Base-by-base conservation (phyloP, 2,329 filamentous ascomycete species). In the Sarocladium oryzae region DNA sequence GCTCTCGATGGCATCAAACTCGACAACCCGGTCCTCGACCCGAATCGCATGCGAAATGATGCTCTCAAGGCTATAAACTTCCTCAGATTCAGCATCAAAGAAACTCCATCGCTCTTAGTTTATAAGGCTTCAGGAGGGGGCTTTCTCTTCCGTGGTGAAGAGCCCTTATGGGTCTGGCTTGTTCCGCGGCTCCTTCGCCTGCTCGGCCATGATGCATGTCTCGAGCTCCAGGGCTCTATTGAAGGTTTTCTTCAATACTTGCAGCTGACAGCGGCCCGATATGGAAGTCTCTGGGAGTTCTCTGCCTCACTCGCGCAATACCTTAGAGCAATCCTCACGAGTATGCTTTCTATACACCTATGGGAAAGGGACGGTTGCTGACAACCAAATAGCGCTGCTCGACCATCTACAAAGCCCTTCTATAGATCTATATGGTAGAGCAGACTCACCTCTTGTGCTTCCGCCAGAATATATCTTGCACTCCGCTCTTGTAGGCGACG, bases 61-160 rank as follows among this genome's bases (percentile, higher is more conserved):
- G 82, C 81, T 1, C 67, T 79, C 32, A 85, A 89, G 61, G 90
- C 89, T 50, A 76, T 96, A 45, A 81, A 86, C 57, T 90, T 95
- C 50, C 76, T 96, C 40, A 78, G 79, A 52, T 78, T 86, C 49
- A 88, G 87, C 2, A 77, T 96, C 56, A 78, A 82, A 55, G 87
- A 90, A 61, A 88, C 85, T 7, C 89, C 88, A 2, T 71, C 75
- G 33, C 78, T 90, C n/a, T 71, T 92, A 24, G 68, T 76, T 18
- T 74, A 72, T 53, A 66, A 63, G 24, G 66, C 70, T 10, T 62
- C 69, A 18, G 60, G 60, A 2, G 68, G 68, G 38, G 64, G 66
- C 3, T 73, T 75, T 41, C 63, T 82, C 51, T 75, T 75, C 49
- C 71, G 79, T 36, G 78, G 82, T 15, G 67, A 68, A 35, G 82